A percentile compares a stretch with the other conserved stretches of the same genome.
phyloP scores from a whole-genome alignment of 495 filamentous ascomycete genomes.

The Lophium mytilinum region DNA sequence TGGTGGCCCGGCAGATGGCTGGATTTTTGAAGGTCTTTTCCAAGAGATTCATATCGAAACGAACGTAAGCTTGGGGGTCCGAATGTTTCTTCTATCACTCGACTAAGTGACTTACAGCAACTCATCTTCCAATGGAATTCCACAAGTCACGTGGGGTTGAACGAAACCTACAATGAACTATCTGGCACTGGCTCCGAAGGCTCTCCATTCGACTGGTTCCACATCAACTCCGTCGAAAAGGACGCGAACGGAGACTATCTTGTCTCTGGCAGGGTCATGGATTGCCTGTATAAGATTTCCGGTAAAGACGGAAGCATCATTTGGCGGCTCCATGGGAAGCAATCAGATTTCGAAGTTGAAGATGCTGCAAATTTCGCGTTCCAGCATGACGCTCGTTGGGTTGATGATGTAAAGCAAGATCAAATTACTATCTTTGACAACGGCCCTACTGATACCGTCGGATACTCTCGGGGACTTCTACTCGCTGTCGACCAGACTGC shows the following conservation, averaged over 20 bases:
- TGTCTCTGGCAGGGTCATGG: slow-evolving; percentile 3
- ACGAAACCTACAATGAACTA: slow-evolving; percentile 4
- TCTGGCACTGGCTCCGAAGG: slow-evolving; percentile 1
- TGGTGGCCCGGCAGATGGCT: no score
- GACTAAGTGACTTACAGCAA: no score
- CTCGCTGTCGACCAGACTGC: slow-evolving; percentile 3
- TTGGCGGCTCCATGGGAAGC: slow-evolving; percentile 3
- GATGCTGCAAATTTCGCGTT: slow-evolving; percentile 1
- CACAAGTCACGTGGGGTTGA: not conserved
- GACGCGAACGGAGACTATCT: slow-evolving; percentile 11
- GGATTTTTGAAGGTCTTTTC: no score
- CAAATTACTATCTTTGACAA: slow-evolving; percentile 16
- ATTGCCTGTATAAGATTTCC: slow-evolving; percentile 10
- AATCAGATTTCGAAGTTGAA: slow-evolving; percentile 7
- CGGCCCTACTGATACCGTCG: slow-evolving; percentile 7
- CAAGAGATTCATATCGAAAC: no score
- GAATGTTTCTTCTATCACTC: no score
- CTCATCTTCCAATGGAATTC: slow-evolving; percentile 11
- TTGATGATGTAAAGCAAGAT: not conserved
- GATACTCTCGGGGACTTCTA: slow-evolving; percentile 6
- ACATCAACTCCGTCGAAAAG: slow-evolving; percentile 13
- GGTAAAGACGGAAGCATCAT: slow-evolving; percentile 8
- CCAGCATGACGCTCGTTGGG: slow-evolving; percentile 10
- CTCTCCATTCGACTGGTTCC: slow-evolving; percentile 9
- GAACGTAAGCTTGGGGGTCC: no score